Percentiles rank a stretch among this genome's conserved stretches.
phyloP scores from a whole-genome alignment of 257 asterid genomes.

The Nemophila menziesii region DNA sequence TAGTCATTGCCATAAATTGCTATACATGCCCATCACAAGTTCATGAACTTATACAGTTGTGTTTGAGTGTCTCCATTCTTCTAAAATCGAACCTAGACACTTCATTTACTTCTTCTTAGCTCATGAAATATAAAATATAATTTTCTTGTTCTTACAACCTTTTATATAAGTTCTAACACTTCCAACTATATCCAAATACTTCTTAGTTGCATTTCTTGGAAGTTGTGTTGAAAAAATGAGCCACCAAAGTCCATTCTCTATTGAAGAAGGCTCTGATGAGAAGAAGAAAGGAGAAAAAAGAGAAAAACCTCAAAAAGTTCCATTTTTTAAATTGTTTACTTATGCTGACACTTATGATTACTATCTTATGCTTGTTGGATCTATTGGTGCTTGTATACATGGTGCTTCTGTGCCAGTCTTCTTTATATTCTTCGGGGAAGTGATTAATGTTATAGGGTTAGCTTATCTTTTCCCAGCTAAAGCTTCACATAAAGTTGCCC shows the following conservation, averaged over 20 bases:
- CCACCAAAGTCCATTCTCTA: conserved; percentile 11
- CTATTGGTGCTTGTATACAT: conserved; percentile 75
- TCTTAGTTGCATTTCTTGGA: conserved; percentile 2
- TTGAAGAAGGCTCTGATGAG: conserved; percentile 6
- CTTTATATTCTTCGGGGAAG: conserved; percentile 84
- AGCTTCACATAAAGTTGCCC: conserved; percentile 76
- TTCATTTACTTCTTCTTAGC: neutral
- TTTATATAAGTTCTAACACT: neutral
- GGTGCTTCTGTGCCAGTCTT: conserved; percentile 96
- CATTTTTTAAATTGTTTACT: conserved; percentile 44
- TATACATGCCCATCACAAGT: neutral
- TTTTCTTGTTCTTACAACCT: neutral
- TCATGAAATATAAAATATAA: neutral
- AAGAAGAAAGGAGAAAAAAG: neutral
- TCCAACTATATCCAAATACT: neutral
- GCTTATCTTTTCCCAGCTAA: conserved; percentile 76
- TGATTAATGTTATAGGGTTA: conserved; percentile 72
- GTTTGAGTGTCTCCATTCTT: neutral
- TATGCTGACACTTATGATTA: conserved; percentile 74
- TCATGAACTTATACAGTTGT: neutral
- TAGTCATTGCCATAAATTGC: neutral
- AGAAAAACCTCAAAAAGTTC: conserved; percentile 18
- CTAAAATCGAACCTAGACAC: neutral
- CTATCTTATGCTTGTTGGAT: conserved; percentile 61
- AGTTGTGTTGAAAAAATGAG: neutral